phyloP scores from a whole-genome alignment of 139 green algal genomes.

The Micromonas pusilla region DNA sequence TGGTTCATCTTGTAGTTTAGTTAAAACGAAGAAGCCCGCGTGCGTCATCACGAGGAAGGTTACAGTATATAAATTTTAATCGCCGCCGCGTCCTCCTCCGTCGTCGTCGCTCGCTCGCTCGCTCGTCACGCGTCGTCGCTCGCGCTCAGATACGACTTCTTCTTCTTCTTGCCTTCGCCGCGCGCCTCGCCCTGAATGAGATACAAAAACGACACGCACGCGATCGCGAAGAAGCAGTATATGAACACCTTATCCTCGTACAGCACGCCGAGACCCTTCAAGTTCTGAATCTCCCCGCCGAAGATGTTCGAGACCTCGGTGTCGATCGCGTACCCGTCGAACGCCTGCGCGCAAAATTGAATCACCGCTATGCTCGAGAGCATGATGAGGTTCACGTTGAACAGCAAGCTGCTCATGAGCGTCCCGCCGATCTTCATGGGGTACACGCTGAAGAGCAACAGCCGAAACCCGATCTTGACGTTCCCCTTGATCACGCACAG shows the following conservation, averaged over 20 bases:
- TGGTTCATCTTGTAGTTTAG: too few species aligned
- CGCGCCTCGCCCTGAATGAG: not conserved
- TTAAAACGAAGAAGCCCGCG: too few species aligned
- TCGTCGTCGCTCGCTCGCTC: not conserved
- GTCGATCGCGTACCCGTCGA: conserved; percentile 72
- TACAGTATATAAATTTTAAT: too few species aligned
- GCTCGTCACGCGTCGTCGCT: not conserved
- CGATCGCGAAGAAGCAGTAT: conserved; percentile 43
- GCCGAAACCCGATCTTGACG: conserved; percentile 82
- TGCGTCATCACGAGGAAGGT: too few species aligned
- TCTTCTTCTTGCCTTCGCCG: not conserved
- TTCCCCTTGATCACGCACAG: conserved; percentile 75
- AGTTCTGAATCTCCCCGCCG: conserved; percentile 54
- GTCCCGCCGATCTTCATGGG: conserved; percentile 43
- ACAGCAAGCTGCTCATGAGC: conserved; percentile 89
- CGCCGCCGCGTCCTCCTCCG: not conserved
- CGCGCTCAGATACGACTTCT: not conserved
- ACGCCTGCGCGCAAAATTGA: conserved; percentile 83
- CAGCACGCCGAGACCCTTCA: conserved; percentile 47
- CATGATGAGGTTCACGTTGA: conserved; percentile 90
- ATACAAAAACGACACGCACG: not conserved
- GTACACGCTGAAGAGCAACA: conserved; percentile 63
- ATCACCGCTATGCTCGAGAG: conserved; percentile 67
- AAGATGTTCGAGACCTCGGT: conserved; percentile 81
- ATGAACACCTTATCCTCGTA: conserved; percentile 66